A percentile compares a stretch with the other conserved stretches of the same genome.
Conservation (phyloP, 768 basidiomycete genomes). For the Cystobasidium tubakii region DNA sequence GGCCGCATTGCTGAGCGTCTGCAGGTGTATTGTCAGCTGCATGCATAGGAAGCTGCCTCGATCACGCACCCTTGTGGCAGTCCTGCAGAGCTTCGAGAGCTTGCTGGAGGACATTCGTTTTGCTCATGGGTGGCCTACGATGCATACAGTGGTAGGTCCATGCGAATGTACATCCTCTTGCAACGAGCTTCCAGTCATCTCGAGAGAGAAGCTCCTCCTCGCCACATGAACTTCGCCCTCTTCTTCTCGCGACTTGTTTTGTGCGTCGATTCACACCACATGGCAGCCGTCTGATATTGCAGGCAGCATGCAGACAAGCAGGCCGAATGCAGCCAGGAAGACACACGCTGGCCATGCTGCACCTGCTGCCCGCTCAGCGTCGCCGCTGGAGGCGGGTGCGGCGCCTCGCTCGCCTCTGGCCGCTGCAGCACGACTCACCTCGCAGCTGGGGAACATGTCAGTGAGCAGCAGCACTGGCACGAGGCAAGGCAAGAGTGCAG, state of each 20-base stretch:
- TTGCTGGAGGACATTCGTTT: not conserved
- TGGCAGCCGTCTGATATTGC: not conserved
- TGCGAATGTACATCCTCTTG: too few species aligned
- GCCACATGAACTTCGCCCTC: not conserved
- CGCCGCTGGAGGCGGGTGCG: not conserved
- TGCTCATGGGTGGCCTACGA: not conserved
- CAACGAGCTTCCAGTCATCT: too few species aligned
- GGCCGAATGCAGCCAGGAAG: not conserved
- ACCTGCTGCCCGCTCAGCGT: not conserved
- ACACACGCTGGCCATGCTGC: not conserved
- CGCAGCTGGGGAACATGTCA: slow-evolving; percentile 27
- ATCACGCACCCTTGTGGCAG: not conserved
- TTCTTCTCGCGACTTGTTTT: not conserved
- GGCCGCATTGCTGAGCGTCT: not conserved
- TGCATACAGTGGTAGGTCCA: too few species aligned
- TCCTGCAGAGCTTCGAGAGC: not conserved
- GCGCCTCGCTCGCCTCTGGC: slow-evolving; percentile 12
- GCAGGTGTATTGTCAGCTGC: not conserved
- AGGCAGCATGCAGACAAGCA: slow-evolving; percentile 9
- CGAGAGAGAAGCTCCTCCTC: not conserved
- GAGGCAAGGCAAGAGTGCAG: not conserved
- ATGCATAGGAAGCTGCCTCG: not conserved
- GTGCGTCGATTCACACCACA: not conserved
- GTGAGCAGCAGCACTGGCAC: slow-evolving; percentile 1
- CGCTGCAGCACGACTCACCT: slow-evolving; percentile 1